Evolutionary conservation across 805 yeast genomes (phyloP), one percentile per base, ranked within the genome.

Genomic region (Clavispora santaluciae): DNA sequence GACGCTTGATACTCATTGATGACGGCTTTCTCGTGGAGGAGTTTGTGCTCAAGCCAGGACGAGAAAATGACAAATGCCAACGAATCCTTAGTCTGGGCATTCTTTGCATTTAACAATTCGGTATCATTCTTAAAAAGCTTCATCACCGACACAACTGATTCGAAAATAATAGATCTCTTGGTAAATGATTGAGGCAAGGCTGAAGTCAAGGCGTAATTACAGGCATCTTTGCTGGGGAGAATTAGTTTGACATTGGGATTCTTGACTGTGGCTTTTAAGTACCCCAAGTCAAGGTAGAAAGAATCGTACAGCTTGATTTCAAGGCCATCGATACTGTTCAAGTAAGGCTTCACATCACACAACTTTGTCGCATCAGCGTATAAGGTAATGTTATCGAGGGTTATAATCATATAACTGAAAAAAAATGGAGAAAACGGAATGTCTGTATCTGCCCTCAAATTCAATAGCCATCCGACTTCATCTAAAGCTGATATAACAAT

Each of bases 401-500:
- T 51, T 15, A 71, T 45, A 1, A 75, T 57, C 1, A 78, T 67
- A 52, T 81, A 85, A 7, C 90, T 70, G 62, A 80, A 88, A 59
- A 91, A 93, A 2, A 89, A 91, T 0, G 98, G 97, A 54, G 83
- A 83, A 57, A 75, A 91, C 4, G 81, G 82, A 43, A 91, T 82
- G 59, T 91, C 98, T 17, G 73, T 44, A 35, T 62, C 76, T 5
- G 90, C 86, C 48, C 99, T 78, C 41, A 91, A 64, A 56, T 91
- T 91, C 56, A 89, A 75, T 33, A 89, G 64, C 96, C 96, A 90
- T 6, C 95, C 93, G 46, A 89, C 78, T 51, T 90, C 96, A 64
- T 91, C 97, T 39, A 90, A 63, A 1, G 89, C 80, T n/a, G 80
- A 71, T 3, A 86, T 68, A 11, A 89, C 66, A 35, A 86, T 68